Percentiles rank a stretch among this genome's conserved stretches.
These are phyloP conservation scores for Botrytis deweyae DNA, from an alignment of 2,329 filamentous ascomycete species.

Conservation along the genomic window DNA sequence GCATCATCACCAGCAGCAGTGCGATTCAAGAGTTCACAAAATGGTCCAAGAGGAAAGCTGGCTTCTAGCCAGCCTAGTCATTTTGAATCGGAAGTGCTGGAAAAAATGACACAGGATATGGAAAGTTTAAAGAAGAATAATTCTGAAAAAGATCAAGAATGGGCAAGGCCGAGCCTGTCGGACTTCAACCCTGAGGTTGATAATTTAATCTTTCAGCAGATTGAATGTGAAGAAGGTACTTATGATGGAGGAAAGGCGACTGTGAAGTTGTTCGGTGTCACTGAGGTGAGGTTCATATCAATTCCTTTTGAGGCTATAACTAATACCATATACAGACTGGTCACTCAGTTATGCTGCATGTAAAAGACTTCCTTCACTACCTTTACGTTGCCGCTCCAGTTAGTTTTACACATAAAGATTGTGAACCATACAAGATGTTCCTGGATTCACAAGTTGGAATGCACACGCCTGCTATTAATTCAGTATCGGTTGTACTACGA, in stretches of 20 bases:
- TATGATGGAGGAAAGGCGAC: conserved; percentile 73
- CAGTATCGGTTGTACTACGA: conserved; percentile 76
- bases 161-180: conserved; percentile 66
- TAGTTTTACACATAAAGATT: conserved; percentile 76
- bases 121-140: conserved; percentile 81
- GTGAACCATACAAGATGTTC: conserved; percentile 73
- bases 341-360: conserved; percentile 91
- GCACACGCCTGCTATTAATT: conserved; percentile 71
- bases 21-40: conserved; percentile 63
- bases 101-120: conserved; percentile 95
- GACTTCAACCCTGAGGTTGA: conserved; percentile 64
- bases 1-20: conserved; percentile 54
- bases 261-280: conserved; percentile 92
- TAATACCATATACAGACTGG: conserved; percentile 51
- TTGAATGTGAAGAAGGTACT: conserved; percentile 89
- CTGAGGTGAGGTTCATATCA: conserved; percentile 54
- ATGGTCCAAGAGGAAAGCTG: conserved; percentile 59
- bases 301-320: conserved; percentile 10
- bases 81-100: conserved; percentile 90
- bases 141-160: conserved; percentile 89
- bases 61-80: conserved; percentile 77
- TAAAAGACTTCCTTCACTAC: conserved; percentile 95
- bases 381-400: conserved; percentile 88
- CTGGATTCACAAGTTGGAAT: conserved; percentile 78
- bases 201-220: conserved; percentile 87